Evolutionary conservation across 208 protist species (phyloP).

Genomic region (Leishmania turanica): DNA sequence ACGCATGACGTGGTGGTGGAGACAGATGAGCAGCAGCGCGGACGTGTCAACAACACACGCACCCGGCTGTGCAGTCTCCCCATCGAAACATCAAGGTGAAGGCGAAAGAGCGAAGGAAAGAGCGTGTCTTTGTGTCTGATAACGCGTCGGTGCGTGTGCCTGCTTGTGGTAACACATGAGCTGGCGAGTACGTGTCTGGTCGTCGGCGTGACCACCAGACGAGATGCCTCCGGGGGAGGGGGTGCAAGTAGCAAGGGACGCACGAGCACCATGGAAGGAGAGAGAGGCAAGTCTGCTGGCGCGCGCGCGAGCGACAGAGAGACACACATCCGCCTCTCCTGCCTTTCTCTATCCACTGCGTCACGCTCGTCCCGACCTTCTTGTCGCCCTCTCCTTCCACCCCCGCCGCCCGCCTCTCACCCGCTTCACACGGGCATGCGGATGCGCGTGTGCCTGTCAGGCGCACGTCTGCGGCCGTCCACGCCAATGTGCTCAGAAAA

Average conservation of each 20-base stretch:
- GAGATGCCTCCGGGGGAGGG: not conserved
- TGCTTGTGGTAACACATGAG: not conserved
- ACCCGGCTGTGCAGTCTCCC: not conserved
- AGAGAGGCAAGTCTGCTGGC: not conserved
- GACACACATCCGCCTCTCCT: not conserved
- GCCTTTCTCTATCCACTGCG: not conserved
- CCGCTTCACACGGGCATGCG: not conserved
- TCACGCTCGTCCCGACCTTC: not conserved
- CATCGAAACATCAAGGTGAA: not conserved
- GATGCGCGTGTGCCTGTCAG: too few relatives aligned
- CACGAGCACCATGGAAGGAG: not conserved
- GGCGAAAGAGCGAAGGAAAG: not conserved
- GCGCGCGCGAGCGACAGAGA: not conserved
- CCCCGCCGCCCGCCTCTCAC: too few relatives aligned
- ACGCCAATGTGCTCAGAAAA: not conserved
- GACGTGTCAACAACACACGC: not conserved
- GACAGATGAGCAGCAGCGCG: not conserved
- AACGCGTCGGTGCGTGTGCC: not conserved
- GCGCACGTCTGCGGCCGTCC: not conserved
- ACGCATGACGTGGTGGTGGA: conserved; percentile 5
- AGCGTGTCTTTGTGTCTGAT: not conserved
- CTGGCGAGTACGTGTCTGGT: not conserved
- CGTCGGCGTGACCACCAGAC: not conserved
- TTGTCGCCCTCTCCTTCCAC: not conserved
- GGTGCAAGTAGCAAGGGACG: not conserved